Evolutionary conservation across 31 red algal genomes (phyloP).

Genomic region (Pterothamnion heteromorphum): DNA sequence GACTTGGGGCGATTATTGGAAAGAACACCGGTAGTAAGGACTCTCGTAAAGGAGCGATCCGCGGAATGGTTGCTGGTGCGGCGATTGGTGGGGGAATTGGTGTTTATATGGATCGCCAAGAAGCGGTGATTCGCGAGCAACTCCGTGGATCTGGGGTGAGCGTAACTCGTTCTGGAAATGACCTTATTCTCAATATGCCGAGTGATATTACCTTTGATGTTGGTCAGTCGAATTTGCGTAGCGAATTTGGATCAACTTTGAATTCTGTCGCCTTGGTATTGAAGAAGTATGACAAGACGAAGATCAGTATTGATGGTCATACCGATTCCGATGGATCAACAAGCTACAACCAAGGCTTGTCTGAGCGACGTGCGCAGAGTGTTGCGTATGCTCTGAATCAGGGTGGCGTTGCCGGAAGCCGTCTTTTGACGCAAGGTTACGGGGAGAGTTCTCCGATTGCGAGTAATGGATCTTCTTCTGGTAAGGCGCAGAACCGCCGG

Average conservation of each 20-base stretch:
- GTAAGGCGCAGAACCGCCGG: background rate
- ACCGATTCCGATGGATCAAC: background rate
- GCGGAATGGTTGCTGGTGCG: background rate
- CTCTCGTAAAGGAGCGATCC: background rate
- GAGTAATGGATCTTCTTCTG: background rate
- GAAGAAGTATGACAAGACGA: background rate
- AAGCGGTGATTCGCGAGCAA: background rate
- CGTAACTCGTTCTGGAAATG: background rate
- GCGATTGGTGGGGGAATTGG: background rate
- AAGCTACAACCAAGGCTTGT: background rate
- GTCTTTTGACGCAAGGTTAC: background rate
- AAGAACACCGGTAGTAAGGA: background rate
- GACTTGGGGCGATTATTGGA: background rate
- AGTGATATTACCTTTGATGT: background rate
- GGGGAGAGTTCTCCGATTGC: background rate
- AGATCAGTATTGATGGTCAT: constrained; percentile 16
- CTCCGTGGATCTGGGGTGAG: background rate
- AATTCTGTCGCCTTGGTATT: background rate
- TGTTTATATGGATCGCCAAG: background rate
- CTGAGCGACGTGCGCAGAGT: background rate
- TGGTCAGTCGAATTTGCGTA: background rate
- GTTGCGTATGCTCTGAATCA: background rate
- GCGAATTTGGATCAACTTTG: background rate
- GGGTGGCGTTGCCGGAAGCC: background rate
- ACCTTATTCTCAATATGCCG: background rate